Percentiles rank a stretch among this genome's conserved stretches.
phyloP scores from a whole-genome alignment of 495 filamentous ascomycete genomes.

The Terfezia boudieri region DNA sequence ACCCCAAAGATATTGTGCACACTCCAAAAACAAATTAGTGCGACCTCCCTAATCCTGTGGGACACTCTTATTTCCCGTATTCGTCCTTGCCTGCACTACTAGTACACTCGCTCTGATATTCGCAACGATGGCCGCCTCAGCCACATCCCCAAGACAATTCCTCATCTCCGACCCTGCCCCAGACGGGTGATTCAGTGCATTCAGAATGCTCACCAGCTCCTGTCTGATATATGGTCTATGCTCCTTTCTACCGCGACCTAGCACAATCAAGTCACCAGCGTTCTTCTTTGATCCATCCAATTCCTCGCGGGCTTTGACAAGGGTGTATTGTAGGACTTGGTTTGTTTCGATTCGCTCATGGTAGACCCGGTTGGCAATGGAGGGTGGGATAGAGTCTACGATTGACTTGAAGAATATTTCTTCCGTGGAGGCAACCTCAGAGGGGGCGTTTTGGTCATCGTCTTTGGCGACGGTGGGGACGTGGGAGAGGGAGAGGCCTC shows the following conservation, averaged over 20 bases:
- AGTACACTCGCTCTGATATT: slow-evolving; percentile 51
- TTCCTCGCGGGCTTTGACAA: slow-evolving; percentile 32
- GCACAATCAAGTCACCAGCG: slow-evolving; percentile 54
- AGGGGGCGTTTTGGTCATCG: slow-evolving; percentile 9
- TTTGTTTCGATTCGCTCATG: slow-evolving; percentile 24
- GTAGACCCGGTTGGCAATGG: slow-evolving; percentile 37
- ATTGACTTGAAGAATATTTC: slow-evolving; percentile 40
- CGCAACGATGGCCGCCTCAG: slow-evolving; percentile 36
- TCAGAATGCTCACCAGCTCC: slow-evolving; percentile 13
- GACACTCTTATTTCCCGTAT: too few species aligned
- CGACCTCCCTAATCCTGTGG: too few species aligned
- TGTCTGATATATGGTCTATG: slow-evolving; percentile 10
- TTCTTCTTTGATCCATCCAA: slow-evolving; percentile 40
- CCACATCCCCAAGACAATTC: slow-evolving; percentile 43
- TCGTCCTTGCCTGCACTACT: slow-evolving; percentile 44
- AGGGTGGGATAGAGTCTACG: slow-evolving; percentile 35
- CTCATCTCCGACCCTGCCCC: slow-evolving; percentile 27
- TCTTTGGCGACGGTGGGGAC: slow-evolving; percentile 14
- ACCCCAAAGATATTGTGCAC: too few species aligned
- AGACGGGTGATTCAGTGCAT: slow-evolving; percentile 10
- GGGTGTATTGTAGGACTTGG: slow-evolving; percentile 17
- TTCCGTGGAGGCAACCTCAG: slow-evolving; percentile 8
- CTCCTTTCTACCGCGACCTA: slow-evolving; percentile 33
- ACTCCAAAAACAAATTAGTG: too few species aligned
- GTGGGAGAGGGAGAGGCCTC: slow-evolving; percentile 8